Conservation (phyloP, 805 yeast species). For the Zygosaccharomyces lentus region DNA sequence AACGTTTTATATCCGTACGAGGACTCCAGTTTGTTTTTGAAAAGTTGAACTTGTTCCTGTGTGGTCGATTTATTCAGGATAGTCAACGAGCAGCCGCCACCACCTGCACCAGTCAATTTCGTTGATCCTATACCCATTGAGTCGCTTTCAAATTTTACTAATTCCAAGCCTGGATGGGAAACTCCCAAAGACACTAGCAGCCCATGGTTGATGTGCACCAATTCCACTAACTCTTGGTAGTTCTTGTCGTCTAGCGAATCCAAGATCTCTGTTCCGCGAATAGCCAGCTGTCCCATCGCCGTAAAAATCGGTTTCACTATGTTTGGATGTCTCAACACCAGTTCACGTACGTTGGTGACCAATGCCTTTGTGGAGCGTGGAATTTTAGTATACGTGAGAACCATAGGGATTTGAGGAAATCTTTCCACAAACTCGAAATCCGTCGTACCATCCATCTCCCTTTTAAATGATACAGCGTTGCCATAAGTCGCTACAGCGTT, state of each 20-base stretch:
- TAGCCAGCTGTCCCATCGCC: slow-evolving; percentile 70
- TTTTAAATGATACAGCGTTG: slow-evolving; percentile 88
- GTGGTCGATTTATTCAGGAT: slow-evolving; percentile 49
- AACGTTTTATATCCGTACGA: slow-evolving; percentile 64
- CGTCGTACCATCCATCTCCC: slow-evolving; percentile 37
- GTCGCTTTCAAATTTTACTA: slow-evolving; percentile 63
- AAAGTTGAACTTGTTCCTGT: slow-evolving; percentile 34
- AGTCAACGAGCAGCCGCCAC: slow-evolving; percentile 98
- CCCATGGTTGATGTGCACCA: slow-evolving; percentile 84
- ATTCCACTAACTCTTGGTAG: slow-evolving; percentile 44
- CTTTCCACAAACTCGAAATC: slow-evolving; percentile 28
- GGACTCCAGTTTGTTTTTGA: slow-evolving; percentile 32
- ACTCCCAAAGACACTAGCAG: slow-evolving; percentile 81
- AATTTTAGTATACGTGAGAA: slow-evolving; percentile 80
- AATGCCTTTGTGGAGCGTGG: slow-evolving; percentile 83
- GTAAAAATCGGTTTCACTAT: slow-evolving; percentile 57
- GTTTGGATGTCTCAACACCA: slow-evolving; percentile 50
- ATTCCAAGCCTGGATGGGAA: slow-evolving; percentile 86
- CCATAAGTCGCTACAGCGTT: slow-evolving; percentile 95
- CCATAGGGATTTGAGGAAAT: slow-evolving; percentile 67
- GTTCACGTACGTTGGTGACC: slow-evolving; percentile 67
- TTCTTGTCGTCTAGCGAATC: slow-evolving; percentile 46
- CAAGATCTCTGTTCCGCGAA: slow-evolving; percentile 47
- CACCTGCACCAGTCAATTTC: slow-evolving; percentile 97
- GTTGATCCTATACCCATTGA: slow-evolving; percentile 71